Evolutionary conservation across 2,329 filamentous ascomycete species (phyloP).

Genomic region (Arthrobotrys musiformis): DNA sequence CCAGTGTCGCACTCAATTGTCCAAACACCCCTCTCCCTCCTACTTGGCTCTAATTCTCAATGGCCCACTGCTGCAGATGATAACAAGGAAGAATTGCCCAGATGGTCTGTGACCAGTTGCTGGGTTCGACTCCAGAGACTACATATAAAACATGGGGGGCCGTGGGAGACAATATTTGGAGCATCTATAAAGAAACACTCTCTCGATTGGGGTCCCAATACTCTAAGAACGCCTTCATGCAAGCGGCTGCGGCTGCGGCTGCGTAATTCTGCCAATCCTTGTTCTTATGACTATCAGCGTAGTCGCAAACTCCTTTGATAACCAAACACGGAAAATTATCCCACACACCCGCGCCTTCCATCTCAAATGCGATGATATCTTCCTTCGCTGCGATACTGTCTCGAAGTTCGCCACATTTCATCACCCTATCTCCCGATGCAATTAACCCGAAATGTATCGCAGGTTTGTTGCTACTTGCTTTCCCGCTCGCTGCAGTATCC

Average conservation of each 20-base stretch:
- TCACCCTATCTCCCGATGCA: conserved; percentile 61
- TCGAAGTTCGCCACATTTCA: conserved; percentile 47
- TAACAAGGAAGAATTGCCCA: background rate
- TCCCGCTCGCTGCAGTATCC: background rate
- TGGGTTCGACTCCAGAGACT: conserved; percentile 10
- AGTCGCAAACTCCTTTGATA: conserved; percentile 64
- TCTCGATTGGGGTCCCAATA: background rate
- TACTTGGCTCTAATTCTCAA: conserved; percentile 9
- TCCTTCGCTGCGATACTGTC: conserved; percentile 31
- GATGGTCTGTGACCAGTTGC: background rate
- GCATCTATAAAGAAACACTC: background rate
- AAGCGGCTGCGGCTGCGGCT: conserved; percentile 60
- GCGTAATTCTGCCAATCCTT: conserved; percentile 59
- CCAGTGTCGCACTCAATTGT: no score
- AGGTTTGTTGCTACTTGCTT: conserved; percentile 46
- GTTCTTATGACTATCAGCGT: conserved; percentile 63
- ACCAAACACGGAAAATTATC: conserved; percentile 62
- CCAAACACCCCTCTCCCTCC: no score
- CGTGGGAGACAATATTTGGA: background rate
- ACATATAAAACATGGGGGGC: background rate
- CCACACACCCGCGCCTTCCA: conserved; percentile 60
- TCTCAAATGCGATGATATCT: conserved; percentile 59
- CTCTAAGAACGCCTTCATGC: conserved; percentile 41
- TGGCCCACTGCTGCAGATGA: background rate
- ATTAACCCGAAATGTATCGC: conserved; percentile 62